Evolutionary conservation across 2,329 filamentous ascomycete species (phyloP).

Genomic region (Fusarium tanahbumbuense): DNA sequence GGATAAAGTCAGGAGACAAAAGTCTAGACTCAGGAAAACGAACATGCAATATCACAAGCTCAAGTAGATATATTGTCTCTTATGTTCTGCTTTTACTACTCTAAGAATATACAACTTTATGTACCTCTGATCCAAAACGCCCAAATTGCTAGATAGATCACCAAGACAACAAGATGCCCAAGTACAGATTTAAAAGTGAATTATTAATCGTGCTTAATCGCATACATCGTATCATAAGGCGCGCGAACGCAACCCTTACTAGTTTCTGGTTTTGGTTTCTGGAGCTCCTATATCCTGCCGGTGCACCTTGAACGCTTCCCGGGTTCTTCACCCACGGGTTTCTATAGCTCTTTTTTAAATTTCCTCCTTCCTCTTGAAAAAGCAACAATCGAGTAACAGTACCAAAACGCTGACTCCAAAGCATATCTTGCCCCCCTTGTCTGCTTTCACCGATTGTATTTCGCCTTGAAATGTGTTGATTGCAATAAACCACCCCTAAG

Average conservation of each 20-base stretch:
- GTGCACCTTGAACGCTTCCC: neutral
- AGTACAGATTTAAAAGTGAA: conserved; percentile 14
- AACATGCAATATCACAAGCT: neutral
- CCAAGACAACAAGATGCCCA: neutral
- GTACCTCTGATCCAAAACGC: neutral
- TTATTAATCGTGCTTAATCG: conserved; percentile 6
- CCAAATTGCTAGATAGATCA: neutral
- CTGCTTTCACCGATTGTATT: neutral
- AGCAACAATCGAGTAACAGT: conserved; percentile 2
- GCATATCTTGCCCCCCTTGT: neutral
- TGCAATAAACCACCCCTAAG: neutral
- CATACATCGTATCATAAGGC: conserved; percentile 24
- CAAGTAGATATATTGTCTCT: neutral
- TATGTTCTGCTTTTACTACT: neutral
- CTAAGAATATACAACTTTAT: neutral
- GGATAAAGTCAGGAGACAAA: neutral
- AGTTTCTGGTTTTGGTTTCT: neutral
- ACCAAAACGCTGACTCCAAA: conserved; percentile 19
- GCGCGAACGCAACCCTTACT: neutral
- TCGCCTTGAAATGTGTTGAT: neutral
- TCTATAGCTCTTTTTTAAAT: conserved; percentile 18
- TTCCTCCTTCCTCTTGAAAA: neutral
- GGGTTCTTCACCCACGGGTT: neutral
- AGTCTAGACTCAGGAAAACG: neutral
- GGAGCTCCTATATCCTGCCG: neutral